Conservation (phyloP, 2,329 filamentous ascomycete species). For the Colletotrichum magnum region DNA sequence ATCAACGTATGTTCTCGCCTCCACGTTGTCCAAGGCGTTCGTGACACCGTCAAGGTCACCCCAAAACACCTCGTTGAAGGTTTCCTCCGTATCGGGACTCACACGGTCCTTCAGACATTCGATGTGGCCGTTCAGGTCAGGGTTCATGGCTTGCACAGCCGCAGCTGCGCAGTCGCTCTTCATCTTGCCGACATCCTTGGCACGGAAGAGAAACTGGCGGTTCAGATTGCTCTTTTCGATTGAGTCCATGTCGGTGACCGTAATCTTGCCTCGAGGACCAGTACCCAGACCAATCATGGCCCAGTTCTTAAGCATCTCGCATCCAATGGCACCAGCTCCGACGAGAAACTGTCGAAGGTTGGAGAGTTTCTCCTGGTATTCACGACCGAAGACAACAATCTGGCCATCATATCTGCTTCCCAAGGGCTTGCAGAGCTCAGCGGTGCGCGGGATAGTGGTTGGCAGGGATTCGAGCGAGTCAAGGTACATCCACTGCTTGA, state of each 20-base stretch:
- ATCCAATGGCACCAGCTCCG: constrained; percentile 96
- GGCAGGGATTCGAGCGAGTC: constrained; percentile 98
- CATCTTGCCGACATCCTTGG: constrained; percentile 93
- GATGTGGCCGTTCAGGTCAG: constrained; percentile 90
- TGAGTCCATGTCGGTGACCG: constrained; percentile 96
- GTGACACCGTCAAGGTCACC: constrained; percentile 88
- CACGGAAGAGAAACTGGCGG: constrained; percentile 94
- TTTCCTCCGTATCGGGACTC: constrained; percentile 89
- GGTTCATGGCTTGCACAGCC: constrained; percentile 96
- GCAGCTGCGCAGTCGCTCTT: constrained; percentile 96
- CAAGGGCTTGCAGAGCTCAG: constrained; percentile 88
- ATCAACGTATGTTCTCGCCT: constrained; percentile 96
- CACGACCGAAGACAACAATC: constrained; percentile 93
- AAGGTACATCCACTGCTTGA: constrained; percentile 96
- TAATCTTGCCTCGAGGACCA: constrained; percentile 90
- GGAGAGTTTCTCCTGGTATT: constrained; percentile 93
- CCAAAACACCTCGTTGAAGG: constrained; percentile 98
- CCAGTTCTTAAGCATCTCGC: constrained; percentile 99
- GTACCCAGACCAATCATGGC: constrained; percentile 97
- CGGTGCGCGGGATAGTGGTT: constrained; percentile 78
- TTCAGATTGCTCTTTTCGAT: constrained; percentile 99
- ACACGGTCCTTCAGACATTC: constrained; percentile 89
- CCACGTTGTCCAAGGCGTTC: constrained; percentile 97
- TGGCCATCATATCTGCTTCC: constrained; percentile 95
- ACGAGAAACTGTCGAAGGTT: constrained; percentile 95